A percentile compares a stretch with the other conserved stretches of the same genome.
Conservation (phyloP, 73 alveolate species). For the Durusdinium trenchii region DNA sequence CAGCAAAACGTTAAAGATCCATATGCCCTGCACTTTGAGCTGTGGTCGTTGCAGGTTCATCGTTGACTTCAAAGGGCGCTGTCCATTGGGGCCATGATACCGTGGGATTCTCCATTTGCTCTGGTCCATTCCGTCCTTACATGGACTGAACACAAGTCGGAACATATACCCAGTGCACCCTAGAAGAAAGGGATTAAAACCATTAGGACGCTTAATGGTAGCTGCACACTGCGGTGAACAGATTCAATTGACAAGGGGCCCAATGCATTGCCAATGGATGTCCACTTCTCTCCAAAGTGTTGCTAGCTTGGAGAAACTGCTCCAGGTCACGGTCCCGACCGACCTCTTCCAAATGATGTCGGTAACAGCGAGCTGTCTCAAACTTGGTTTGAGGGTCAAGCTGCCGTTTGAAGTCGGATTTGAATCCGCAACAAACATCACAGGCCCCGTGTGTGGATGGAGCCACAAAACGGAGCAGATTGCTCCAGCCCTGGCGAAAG, state of each 20-base stretch:
- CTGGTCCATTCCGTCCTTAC: slow-evolving; percentile 16
- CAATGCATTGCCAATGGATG: not conserved
- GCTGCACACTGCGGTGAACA: not conserved
- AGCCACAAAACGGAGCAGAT: not conserved
- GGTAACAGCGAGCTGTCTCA: not conserved
- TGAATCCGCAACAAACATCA: not conserved
- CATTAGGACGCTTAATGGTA: too few species aligned
- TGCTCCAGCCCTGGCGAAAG: not conserved
- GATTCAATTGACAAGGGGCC: not conserved
- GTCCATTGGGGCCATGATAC: not conserved
- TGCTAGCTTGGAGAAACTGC: not conserved
- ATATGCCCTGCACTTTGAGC: not conserved
- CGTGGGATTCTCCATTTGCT: not conserved
- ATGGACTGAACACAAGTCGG: too few species aligned
- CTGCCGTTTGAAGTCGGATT: not conserved
- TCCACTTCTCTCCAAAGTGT: not conserved
- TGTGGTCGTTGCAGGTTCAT: not conserved
- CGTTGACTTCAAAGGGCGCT: not conserved
- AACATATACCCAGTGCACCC: too few species aligned
- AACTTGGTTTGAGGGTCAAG: not conserved
- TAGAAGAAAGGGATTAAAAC: too few species aligned
- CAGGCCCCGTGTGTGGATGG: not conserved
- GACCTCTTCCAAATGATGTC: not conserved
- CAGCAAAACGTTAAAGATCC: not conserved
- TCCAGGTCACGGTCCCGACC: not conserved